Evolutionary conservation across 768 basidiomycete genomes (phyloP).

Genomic region (Tulasnella calospora): DNA sequence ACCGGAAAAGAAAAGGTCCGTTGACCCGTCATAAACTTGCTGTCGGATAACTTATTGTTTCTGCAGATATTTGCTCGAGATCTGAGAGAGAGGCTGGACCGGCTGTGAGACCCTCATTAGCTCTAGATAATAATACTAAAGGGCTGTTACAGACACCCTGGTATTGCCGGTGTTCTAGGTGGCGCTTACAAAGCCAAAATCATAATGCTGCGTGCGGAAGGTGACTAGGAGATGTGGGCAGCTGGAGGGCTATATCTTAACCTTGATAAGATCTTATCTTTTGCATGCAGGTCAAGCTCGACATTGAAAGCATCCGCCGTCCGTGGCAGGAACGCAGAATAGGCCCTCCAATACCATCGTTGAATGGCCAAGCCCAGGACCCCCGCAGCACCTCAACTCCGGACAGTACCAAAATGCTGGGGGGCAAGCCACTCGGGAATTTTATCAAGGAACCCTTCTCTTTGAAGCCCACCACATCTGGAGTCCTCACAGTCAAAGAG

Average conservation of each 20-base stretch:
- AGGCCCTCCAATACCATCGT: too few relatives aligned
- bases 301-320: not conserved
- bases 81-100: not conserved
- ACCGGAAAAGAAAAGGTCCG: not conserved
- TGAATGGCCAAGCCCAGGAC: too few relatives aligned
- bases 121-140: not conserved
- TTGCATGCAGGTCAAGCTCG: not conserved
- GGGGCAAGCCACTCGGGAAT: too few relatives aligned
- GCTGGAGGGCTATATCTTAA: not conserved
- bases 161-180: not conserved
- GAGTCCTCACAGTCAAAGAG: too few relatives aligned
- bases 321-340: too few relatives aligned
- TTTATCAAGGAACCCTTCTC: too few relatives aligned
- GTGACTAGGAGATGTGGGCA: not conserved
- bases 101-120: not conserved
- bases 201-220: not conserved
- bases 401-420: too few relatives aligned
- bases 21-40: not conserved
- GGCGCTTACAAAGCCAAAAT: not conserved
- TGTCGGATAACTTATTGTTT: not conserved
- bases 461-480: too few relatives aligned
- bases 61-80: not conserved
- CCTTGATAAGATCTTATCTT: not conserved
- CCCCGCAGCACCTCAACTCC: too few relatives aligned
- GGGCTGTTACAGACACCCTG: not conserved